Percentiles rank a stretch among this genome's conserved stretches.
Conservation (phyloP, 2,329 filamentous ascomycete genomes). For the Tolypocladium endophyticum region DNA sequence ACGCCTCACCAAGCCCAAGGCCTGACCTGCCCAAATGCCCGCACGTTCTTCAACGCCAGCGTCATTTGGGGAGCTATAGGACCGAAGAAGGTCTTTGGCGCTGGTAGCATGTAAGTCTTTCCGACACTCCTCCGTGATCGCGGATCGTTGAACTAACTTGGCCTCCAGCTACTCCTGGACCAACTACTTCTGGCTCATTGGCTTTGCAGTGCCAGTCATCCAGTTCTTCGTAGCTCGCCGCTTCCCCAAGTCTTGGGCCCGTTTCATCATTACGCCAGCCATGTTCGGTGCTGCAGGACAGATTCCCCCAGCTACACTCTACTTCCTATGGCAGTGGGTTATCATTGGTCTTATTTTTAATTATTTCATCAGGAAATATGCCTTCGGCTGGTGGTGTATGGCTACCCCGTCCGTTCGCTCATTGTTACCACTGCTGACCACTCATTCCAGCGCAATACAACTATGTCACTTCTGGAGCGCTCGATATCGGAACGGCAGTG, state of each 20-base stretch:
- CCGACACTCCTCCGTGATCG: neutral
- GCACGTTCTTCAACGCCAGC: constrained; percentile 50
- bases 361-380: constrained; percentile 35
- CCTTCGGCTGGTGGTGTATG: constrained; percentile 43
- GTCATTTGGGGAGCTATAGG: constrained; percentile 52
- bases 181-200: constrained; percentile 46
- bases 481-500: constrained; percentile 47
- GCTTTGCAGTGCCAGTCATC: constrained; percentile 32
- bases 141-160: neutral
- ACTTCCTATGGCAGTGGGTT: constrained; percentile 44
- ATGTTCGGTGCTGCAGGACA: constrained; percentile 39
- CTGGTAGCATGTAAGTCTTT: constrained; percentile 13
- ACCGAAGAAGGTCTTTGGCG: constrained; percentile 20
- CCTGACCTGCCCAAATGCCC: constrained; percentile 45
- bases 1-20: constrained; percentile 32
- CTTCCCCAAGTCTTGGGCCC: constrained; percentile 32
- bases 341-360: constrained; percentile 46
- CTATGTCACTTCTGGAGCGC: constrained; percentile 45
- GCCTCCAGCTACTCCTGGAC: constrained; percentile 28
- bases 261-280: constrained; percentile 41
- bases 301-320: constrained; percentile 44
- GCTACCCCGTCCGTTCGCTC: constrained; percentile 11
- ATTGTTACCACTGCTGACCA: neutral
- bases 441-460: constrained; percentile 30
- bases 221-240: constrained; percentile 36